Conservation (phyloP, 176 grass and related monocot species). For the Canna indica region DNA sequence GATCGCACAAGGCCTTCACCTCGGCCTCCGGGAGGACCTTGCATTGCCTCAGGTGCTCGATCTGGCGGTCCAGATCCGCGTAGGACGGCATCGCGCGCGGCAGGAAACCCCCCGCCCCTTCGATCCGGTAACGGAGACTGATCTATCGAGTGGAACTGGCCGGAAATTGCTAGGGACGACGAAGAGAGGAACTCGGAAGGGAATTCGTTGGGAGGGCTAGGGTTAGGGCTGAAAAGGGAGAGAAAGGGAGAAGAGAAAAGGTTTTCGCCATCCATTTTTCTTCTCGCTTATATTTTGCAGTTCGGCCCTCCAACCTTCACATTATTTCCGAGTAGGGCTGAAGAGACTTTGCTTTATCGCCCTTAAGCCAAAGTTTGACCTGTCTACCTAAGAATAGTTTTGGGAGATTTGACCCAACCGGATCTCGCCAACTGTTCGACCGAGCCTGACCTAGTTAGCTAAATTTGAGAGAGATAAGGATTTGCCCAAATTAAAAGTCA, state of each 20-base stretch:
- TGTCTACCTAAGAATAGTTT: too few species aligned
- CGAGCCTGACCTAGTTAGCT: too few species aligned
- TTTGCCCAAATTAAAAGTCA: too few species aligned
- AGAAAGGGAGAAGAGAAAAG: not conserved
- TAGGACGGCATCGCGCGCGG: constrained; percentile 3
- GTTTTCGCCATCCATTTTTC: not conserved
- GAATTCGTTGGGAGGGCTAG: not conserved
- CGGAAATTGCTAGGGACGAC: not conserved
- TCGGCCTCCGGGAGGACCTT: constrained; percentile 1
- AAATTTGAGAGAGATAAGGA: too few species aligned
- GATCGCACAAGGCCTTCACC: not conserved
- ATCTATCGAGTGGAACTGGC: not conserved
- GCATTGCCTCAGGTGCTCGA: constrained; percentile 9
- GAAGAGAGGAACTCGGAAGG: not conserved
- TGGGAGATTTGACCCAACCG: too few species aligned
- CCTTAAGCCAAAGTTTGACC: too few species aligned
- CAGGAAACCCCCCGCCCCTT: not conserved
- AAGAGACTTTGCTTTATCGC: too few species aligned
- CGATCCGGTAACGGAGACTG: not conserved
- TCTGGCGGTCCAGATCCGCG: constrained; percentile 10
- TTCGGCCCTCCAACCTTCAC: not conserved
- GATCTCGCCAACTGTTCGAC: too few species aligned
- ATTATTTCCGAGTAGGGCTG: not conserved
- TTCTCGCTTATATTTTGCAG: not conserved
- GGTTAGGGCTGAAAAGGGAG: not conserved